Evolutionary conservation across 768 basidiomycete species (phyloP).

Genomic region (Gymnopilus dilepis): DNA sequence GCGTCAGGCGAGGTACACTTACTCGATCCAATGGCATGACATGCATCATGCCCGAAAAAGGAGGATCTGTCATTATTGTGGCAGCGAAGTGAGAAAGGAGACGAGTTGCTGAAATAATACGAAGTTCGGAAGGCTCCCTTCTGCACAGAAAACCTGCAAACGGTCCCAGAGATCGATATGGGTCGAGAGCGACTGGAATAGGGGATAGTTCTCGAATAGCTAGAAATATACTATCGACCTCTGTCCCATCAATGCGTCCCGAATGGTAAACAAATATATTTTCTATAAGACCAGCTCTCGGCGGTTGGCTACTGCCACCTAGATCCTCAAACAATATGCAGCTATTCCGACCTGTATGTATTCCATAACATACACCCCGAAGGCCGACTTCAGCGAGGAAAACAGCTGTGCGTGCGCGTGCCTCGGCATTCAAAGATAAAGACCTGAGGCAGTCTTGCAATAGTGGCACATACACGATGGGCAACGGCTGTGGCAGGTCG

Average conservation of each 20-base stretch:
- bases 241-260: not conserved
- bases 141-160: slow-evolving; percentile 16
- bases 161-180: not conserved
- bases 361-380: slow-evolving; percentile 16
- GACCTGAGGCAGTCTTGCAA: no score
- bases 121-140: not conserved
- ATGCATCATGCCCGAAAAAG: no score
- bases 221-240: not conserved
- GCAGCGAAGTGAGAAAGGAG: no score
- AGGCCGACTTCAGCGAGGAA: slow-evolving; percentile 7
- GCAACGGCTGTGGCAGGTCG: no score
- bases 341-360: slow-evolving; percentile 7
- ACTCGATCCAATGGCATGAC: no score
- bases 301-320: not conserved
- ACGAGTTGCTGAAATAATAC: not conserved
- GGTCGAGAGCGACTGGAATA: not conserved
- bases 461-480: not conserved
- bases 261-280: slow-evolving; percentile 9
- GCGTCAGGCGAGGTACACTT: no score
- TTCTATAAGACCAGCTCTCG: slow-evolving; percentile 3
- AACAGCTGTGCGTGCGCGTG: not conserved
- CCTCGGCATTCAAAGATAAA: no score
- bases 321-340: slow-evolving; percentile 10
- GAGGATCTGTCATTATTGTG: no score
- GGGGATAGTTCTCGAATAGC: not conserved